phyloP scores from a whole-genome alignment of 2,329 filamentous ascomycete species.

The Aspergillus hiratsukae region DNA sequence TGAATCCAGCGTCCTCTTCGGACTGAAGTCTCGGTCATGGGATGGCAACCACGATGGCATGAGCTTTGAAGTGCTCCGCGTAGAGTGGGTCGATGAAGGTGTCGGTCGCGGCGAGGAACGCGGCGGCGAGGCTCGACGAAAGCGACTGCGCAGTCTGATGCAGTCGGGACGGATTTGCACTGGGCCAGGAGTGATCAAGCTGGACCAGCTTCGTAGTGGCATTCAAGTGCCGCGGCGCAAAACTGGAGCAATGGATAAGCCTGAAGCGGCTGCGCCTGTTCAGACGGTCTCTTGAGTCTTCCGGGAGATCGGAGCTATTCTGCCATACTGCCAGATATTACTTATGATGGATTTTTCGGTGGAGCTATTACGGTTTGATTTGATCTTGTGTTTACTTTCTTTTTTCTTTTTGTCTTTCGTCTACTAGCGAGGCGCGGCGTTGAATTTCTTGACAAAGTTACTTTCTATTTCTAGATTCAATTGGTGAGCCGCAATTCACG shows the following conservation, averaged over 20 bases:
- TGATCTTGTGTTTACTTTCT: conserved; percentile 3
- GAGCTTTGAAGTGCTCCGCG: conserved; percentile 76
- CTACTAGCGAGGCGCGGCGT: conserved; percentile 19
- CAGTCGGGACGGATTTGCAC: conserved; percentile 41
- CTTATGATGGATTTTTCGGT: background rate
- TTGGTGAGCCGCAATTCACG: background rate
- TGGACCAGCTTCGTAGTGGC: conserved; percentile 32
- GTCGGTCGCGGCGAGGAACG: conserved; percentile 44
- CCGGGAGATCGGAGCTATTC: background rate
- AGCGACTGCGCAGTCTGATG: conserved; percentile 45
- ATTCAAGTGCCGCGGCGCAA: conserved; percentile 27
- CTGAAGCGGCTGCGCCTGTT: conserved; percentile 24
- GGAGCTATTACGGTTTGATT: background rate
- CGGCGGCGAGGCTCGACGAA: conserved; percentile 45
- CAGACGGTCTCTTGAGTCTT: conserved; percentile 26
- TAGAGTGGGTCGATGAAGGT: conserved; percentile 81
- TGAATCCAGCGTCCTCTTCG: conserved; percentile 67
- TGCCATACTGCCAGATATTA: background rate
- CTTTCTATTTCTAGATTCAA: conserved; percentile 2
- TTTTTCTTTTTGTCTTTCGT: background rate
- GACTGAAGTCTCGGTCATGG: conserved; percentile 78
- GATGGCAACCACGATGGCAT: conserved; percentile 75
- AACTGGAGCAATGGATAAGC: conserved; percentile 19
- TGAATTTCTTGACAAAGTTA: conserved; percentile 1
- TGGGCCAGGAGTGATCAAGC: conserved; percentile 31